Conservation (phyloP, 108 stramenopile species). For the Cyclotella sp. region DNA sequence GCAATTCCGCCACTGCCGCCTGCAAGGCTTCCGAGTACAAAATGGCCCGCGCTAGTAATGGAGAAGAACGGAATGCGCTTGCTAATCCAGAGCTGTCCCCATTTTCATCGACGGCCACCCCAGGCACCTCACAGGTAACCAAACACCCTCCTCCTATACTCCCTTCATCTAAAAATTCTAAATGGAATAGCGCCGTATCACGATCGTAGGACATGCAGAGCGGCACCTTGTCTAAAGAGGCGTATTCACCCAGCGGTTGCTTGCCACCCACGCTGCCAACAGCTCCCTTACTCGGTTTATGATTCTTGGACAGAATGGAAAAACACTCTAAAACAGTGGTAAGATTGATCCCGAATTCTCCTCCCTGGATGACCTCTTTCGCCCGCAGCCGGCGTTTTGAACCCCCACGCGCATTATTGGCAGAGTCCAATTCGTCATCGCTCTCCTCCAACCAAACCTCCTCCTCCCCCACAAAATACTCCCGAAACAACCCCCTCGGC, state of each 20-base stretch:
- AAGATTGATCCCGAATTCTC: slow-evolving; percentile 71
- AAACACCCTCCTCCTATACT: slow-evolving; percentile 40
- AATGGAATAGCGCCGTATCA: slow-evolving; percentile 56
- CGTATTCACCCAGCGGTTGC: slow-evolving; percentile 42
- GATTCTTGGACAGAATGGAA: slow-evolving; percentile 50
- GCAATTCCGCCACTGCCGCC: slow-evolving; percentile 59
- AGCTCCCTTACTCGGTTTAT: slow-evolving; percentile 21
- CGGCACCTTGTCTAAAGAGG: slow-evolving; percentile 52
- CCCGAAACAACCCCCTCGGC: slow-evolving; percentile 64
- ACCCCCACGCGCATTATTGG: not conserved
- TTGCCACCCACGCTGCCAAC: slow-evolving; percentile 2
- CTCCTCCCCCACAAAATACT: slow-evolving; percentile 66
- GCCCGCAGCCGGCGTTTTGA: slow-evolving; percentile 6
- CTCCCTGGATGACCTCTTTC: slow-evolving; percentile 49
- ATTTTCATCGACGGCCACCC: slow-evolving; percentile 52
- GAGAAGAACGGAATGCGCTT: slow-evolving; percentile 64
- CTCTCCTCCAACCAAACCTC: slow-evolving; percentile 49
- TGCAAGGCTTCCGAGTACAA: slow-evolving; percentile 55
- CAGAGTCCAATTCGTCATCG: slow-evolving; percentile 23
- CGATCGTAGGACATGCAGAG: slow-evolving; percentile 68
- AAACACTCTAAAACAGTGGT: slow-evolving; percentile 71
- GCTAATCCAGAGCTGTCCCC: slow-evolving; percentile 52
- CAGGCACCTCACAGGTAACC: slow-evolving; percentile 55
- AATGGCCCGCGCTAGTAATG: slow-evolving; percentile 61
- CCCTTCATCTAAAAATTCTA: slow-evolving; percentile 62